Evolutionary conservation across 495 filamentous ascomycete genomes (phyloP).

Genomic region (Hypoxylon subgilvum): DNA sequence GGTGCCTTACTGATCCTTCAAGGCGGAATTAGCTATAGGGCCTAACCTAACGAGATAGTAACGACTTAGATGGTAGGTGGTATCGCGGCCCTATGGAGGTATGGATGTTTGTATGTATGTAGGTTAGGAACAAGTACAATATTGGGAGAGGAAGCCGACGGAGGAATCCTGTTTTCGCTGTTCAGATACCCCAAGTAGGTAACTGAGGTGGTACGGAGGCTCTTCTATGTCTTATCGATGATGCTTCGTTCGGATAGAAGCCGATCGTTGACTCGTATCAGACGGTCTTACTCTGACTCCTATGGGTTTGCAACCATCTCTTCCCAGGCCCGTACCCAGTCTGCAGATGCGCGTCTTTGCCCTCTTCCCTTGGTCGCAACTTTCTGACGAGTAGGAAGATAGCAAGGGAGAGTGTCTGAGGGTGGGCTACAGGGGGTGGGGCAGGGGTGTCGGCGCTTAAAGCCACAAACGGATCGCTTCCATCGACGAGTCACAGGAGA

Average conservation of each 20-base stretch:
- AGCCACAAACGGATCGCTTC: slow-evolving; percentile 35
- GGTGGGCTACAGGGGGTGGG: slow-evolving; percentile 33
- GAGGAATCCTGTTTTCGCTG: slow-evolving; percentile 25
- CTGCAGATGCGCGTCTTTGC: slow-evolving; percentile 38
- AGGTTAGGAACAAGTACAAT: not conserved
- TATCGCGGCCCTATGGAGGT: slow-evolving; percentile 25
- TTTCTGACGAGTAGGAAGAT: slow-evolving; percentile 38
- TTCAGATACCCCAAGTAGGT: slow-evolving; percentile 22
- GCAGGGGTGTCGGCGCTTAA: slow-evolving; percentile 39
- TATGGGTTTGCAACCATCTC: slow-evolving; percentile 24
- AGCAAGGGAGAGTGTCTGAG: slow-evolving; percentile 34
- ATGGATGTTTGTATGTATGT: no score
- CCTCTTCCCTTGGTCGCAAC: slow-evolving; percentile 28
- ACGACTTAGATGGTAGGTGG: slow-evolving; percentile 3
- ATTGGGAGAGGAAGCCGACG: slow-evolving; percentile 19
- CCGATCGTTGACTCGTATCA: slow-evolving; percentile 16
- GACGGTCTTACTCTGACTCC: slow-evolving; percentile 21
- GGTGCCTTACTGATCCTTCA: slow-evolving; percentile 29
- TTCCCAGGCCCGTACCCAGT: slow-evolving; percentile 27
- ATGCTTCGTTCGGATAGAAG: slow-evolving; percentile 26
- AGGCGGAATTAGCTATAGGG: slow-evolving; percentile 19
- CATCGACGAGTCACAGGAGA: slow-evolving; percentile 29
- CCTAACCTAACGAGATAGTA: slow-evolving; percentile 3
- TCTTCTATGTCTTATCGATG: slow-evolving; percentile 34
- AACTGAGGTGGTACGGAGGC: slow-evolving; percentile 40